Conservation (phyloP, 1,284 basidiomycete species). For the Pseudozyma hubeiensis region DNA sequence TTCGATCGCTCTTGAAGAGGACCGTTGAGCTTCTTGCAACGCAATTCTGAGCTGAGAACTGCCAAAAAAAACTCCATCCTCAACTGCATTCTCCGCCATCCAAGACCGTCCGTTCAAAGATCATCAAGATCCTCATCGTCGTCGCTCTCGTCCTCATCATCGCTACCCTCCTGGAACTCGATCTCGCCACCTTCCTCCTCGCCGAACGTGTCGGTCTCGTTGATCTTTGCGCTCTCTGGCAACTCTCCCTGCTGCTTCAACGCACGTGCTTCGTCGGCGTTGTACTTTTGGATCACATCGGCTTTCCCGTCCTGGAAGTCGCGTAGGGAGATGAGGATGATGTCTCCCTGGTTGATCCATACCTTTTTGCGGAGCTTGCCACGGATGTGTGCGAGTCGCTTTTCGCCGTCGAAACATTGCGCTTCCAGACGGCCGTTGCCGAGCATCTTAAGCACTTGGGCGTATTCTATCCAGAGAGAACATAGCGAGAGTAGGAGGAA, state of each 20-base stretch:
- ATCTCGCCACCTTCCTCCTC: conserved; percentile 76
- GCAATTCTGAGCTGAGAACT: not conserved
- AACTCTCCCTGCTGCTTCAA: conserved; percentile 98
- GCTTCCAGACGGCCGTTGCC: conserved; percentile 98
- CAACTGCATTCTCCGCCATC: no score
- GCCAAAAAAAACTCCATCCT: no score
- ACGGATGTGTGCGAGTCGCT: conserved; percentile 95
- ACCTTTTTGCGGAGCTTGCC: conserved; percentile 99
- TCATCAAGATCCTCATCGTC: conserved; percentile 64
- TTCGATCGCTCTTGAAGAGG: no score
- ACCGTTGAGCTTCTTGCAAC: no score
- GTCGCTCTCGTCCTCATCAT: conserved; percentile 64
- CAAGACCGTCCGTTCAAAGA: conserved; percentile 28
- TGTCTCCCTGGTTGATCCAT: conserved; percentile 99
- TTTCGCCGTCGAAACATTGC: conserved; percentile 98
- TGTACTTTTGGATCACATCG: conserved; percentile 99
- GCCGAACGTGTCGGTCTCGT: conserved; percentile 93
- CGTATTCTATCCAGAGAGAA: conserved; percentile 78
- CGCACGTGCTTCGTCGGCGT: conserved; percentile 86
- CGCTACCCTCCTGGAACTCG: conserved; percentile 69
- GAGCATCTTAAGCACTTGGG: conserved; percentile 98
- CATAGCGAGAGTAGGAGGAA: not conserved
- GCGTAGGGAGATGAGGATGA: conserved; percentile 92
- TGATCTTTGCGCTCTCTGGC: conserved; percentile 97
- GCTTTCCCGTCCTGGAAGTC: conserved; percentile 99